Evolutionary conservation across 768 basidiomycete species (phyloP).

Genomic region (Tulasnella sp.): DNA sequence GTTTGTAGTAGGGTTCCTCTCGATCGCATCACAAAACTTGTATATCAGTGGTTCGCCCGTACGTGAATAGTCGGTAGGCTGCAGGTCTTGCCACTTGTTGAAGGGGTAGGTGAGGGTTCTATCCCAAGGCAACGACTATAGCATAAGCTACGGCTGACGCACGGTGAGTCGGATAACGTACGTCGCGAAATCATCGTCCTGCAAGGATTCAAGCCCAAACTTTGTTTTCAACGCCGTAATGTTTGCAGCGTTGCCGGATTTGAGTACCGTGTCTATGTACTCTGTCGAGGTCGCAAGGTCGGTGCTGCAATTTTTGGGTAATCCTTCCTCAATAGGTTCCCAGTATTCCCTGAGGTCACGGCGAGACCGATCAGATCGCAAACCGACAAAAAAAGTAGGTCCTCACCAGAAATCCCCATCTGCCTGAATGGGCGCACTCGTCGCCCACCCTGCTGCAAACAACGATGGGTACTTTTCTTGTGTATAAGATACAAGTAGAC

Average conservation of each 20-base stretch:
- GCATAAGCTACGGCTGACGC: not conserved
- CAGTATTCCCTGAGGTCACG: constrained; percentile 1
- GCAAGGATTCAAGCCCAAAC: not conserved
- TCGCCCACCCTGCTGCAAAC: constrained; percentile 8
- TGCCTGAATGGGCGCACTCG: constrained; percentile 9
- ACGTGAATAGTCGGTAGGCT: not conserved
- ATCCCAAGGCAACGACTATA: not conserved
- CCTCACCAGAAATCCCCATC: constrained; percentile 4
- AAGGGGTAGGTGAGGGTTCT: constrained; percentile 1
- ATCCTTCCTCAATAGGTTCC: not conserved
- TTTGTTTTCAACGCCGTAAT: not conserved
- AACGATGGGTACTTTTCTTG: not conserved
- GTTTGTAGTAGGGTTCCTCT: not conserved
- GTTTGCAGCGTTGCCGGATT: not conserved
- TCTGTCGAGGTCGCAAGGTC: not conserved
- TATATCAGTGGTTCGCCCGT: not conserved
- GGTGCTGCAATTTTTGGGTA: constrained; percentile 14
- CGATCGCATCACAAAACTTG: constrained; percentile 15
- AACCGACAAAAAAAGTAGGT: not conserved
- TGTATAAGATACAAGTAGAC: not conserved
- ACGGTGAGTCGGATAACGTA: not conserved
- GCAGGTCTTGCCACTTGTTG: constrained; percentile 3
- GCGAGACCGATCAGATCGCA: not conserved
- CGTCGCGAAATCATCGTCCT: constrained; percentile 1
- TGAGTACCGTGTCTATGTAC: not conserved